Evolutionary conservation across 2,329 filamentous ascomycete genomes (phyloP).

Genomic region (Gaeumannomyces sp.): DNA sequence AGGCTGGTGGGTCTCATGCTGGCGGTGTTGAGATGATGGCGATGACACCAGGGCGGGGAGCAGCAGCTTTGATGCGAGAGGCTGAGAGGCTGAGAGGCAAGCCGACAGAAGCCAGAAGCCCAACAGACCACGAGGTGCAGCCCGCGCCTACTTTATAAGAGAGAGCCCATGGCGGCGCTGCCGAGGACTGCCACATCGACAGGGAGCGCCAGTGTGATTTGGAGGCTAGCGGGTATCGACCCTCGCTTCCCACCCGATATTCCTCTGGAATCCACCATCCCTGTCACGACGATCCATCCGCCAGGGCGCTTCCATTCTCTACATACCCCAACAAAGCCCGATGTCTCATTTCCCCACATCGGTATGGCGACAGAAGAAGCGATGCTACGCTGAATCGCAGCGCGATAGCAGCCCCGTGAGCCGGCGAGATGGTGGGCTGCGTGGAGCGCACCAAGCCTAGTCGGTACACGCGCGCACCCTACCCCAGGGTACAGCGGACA

Average conservation of each 20-base stretch:
- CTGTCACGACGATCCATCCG: background rate
- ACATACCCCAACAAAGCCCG: background rate
- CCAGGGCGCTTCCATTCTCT: background rate
- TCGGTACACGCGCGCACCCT: background rate
- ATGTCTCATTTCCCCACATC: background rate
- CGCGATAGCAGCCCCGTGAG: background rate
- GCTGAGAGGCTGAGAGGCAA: background rate
- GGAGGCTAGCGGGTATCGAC: background rate
- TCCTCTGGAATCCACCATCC: background rate
- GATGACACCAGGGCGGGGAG: background rate
- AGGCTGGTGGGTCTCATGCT: conserved; percentile 5
- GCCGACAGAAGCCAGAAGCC: background rate
- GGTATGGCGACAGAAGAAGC: background rate
- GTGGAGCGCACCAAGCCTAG: background rate
- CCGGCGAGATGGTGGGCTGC: background rate
- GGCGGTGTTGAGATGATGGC: background rate
- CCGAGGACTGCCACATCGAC: background rate
- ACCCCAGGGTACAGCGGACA: background rate
- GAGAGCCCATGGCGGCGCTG: background rate
- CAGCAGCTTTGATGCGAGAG: background rate
- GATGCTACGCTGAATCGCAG: background rate
- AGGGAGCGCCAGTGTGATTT: background rate
- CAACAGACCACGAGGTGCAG: background rate
- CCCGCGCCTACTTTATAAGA: background rate
- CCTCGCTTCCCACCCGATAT: background rate